Conservation (phyloP, 2,329 filamentous ascomycete species). For the Alternaria sp. region DNA sequence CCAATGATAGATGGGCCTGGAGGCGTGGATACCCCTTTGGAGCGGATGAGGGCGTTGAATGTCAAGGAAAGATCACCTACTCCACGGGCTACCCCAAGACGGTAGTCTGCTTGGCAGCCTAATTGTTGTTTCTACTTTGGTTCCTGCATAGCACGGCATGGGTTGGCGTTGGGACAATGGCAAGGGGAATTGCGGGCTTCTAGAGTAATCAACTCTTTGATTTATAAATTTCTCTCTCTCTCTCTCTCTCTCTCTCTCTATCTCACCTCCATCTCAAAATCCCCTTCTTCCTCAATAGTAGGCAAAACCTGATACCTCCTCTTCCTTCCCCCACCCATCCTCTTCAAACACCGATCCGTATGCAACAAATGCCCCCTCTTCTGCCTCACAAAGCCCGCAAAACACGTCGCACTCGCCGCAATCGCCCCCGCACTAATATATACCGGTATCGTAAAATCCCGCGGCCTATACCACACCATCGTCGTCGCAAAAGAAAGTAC, state of each 20-base stretch:
- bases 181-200: too few relatives aligned
- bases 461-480: slow-evolving; percentile 68
- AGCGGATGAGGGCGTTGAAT: slow-evolving; percentile 23
- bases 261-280: slow-evolving; percentile 18
- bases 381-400: slow-evolving; percentile 65
- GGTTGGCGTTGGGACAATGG: slow-evolving; percentile 18
- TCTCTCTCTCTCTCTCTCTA: background rate
- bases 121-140: background rate
- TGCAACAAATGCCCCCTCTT: slow-evolving; percentile 64
- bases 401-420: slow-evolving; percentile 59
- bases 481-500: slow-evolving; percentile 72
- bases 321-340: slow-evolving; percentile 27
- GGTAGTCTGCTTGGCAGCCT: slow-evolving; percentile 3
- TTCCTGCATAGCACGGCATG: slow-evolving; percentile 30
- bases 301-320: slow-evolving; percentile 31
- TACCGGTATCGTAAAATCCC: slow-evolving; percentile 71
- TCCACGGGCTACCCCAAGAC: slow-evolving; percentile 27
- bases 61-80: slow-evolving; percentile 35
- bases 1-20: slow-evolving; percentile 21
- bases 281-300: slow-evolving; percentile 34
- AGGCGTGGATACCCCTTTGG: background rate
- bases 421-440: slow-evolving; percentile 66
- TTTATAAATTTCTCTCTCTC: too few relatives aligned
- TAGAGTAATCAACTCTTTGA: too few relatives aligned
- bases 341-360: slow-evolving; percentile 32